Percentiles rank a stretch among this genome's conserved stretches.
Evolutionary conservation across 2,329 filamentous ascomycete genomes (phyloP).

Genomic region (Arthrobotrys musiformis): DNA sequence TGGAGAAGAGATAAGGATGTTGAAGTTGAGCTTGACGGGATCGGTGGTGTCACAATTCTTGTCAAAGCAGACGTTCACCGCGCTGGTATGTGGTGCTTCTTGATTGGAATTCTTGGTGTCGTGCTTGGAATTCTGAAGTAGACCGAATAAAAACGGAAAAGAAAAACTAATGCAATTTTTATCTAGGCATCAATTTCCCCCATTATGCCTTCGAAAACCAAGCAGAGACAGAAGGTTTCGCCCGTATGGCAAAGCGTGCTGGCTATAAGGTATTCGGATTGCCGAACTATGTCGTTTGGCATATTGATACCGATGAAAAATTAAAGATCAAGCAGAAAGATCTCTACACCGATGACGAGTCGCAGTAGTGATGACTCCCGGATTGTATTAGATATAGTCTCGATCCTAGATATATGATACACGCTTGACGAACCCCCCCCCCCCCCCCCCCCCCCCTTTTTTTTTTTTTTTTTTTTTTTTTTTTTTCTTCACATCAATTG

Average conservation of each 20-base stretch:
- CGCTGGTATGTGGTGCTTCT: constrained; percentile 79
- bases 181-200: constrained; percentile 91
- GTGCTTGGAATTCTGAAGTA: background rate
- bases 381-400: background rate
- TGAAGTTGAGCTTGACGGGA: constrained; percentile 91
- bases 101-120: constrained; percentile 39
- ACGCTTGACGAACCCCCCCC: constrained; percentile 8
- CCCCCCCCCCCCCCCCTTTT: too few relatives aligned
- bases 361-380: background rate
- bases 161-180: background rate
- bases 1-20: constrained; percentile 91
- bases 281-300: constrained; percentile 98
- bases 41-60: constrained; percentile 95
- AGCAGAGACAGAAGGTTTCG: constrained; percentile 97
- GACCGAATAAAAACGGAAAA: background rate
- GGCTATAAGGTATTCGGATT: constrained; percentile 92
- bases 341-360: constrained; percentile 52
- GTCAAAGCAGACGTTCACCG: constrained; percentile 98
- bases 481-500: background rate
- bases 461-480: too few relatives aligned
- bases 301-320: constrained; percentile 97
- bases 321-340: constrained; percentile 69
- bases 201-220: constrained; percentile 98
- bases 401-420: background rate
- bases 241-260: constrained; percentile 96